These are phyloP conservation scores for Alternaria tenuissima DNA, from an alignment of 2,329 filamentous ascomycete species.

Conservation along the genomic window DNA sequence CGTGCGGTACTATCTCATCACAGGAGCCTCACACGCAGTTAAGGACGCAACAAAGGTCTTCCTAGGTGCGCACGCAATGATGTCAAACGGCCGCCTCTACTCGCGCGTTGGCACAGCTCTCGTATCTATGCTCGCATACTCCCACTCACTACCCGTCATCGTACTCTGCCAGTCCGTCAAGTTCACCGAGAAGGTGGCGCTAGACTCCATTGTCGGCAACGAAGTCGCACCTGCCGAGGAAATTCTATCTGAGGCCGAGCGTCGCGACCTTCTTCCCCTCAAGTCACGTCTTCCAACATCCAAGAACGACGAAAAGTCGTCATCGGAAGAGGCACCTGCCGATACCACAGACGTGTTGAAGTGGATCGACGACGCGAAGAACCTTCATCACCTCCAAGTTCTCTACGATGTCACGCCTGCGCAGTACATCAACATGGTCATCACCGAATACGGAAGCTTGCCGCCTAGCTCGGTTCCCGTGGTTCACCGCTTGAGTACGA, in stretches of 20 bases:
- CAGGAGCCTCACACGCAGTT: constrained; percentile 78
- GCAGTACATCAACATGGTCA: constrained; percentile 84
- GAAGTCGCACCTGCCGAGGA: constrained; percentile 84
- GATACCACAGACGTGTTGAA: constrained; percentile 45
- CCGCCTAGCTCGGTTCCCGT: constrained; percentile 86
- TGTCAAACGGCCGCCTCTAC: constrained; percentile 91
- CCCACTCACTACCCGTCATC: constrained; percentile 79
- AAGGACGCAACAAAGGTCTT: constrained; percentile 76
- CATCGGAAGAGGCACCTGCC: constrained; percentile 26
- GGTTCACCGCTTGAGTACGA: constrained; percentile 66
- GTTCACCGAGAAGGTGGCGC: constrained; percentile 86
- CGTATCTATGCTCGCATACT: constrained; percentile 82
- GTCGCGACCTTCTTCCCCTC: constrained; percentile 41
- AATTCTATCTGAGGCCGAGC: constrained; percentile 55
- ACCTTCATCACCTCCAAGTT: constrained; percentile 72
- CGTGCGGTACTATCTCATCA: constrained; percentile 83
- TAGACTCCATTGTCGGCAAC: constrained; percentile 93
- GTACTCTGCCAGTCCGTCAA: constrained; percentile 96
- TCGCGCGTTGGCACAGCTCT: constrained; percentile 87
- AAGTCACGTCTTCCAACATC: constrained; percentile 35
- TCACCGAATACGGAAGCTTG: constrained; percentile 89
- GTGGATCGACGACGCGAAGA: constrained; percentile 49
- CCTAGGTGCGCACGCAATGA: constrained; percentile 88
- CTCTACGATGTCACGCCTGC: constrained; percentile 93
- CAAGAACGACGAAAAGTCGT: constrained; percentile 36